Percentiles rank a stretch among this genome's conserved stretches.
phyloP scores from a whole-genome alignment of 78 protist genomes.

The Dictyostelium firmibasis region DNA sequence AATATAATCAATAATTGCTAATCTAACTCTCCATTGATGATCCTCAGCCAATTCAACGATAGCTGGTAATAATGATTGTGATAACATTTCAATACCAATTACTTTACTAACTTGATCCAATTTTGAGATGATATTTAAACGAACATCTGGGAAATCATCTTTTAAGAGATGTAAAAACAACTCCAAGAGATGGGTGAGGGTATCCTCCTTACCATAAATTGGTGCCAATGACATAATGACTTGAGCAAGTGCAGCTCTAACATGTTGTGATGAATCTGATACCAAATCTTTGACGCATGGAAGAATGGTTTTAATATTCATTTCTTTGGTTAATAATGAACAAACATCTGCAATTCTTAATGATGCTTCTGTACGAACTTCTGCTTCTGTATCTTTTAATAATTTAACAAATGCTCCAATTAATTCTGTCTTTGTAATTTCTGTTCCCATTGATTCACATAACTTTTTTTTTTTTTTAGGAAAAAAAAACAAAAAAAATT shows the following conservation, averaged over 20 bases:
- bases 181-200: conserved; percentile 89
- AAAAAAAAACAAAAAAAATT: background rate
- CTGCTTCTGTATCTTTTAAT: conserved; percentile 96
- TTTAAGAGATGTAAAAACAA: conserved; percentile 89
- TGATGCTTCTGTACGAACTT: conserved; percentile 97
- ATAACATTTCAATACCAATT: conserved; percentile 91
- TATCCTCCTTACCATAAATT: conserved; percentile 83
- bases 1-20: conserved; percentile 93
- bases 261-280: conserved; percentile 94
- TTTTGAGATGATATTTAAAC: conserved; percentile 94
- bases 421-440: conserved; percentile 84
- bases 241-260: conserved; percentile 94
- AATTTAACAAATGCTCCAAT: conserved; percentile 76
- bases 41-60: conserved; percentile 96
- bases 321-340: conserved; percentile 67
- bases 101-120: conserved; percentile 86
- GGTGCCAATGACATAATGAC: conserved; percentile 91
- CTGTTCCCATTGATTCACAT: conserved; percentile 82
- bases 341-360: conserved; percentile 84
- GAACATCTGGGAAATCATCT: conserved; percentile 95
- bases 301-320: conserved; percentile 53
- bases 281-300: conserved; percentile 87
- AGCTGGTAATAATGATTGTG: conserved; percentile 94
- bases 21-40: conserved; percentile 96
- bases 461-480: background rate